These are phyloP conservation scores for Asterochloris erici DNA, from an alignment of 139 green algal genomes.

Conservation along the genomic window DNA sequence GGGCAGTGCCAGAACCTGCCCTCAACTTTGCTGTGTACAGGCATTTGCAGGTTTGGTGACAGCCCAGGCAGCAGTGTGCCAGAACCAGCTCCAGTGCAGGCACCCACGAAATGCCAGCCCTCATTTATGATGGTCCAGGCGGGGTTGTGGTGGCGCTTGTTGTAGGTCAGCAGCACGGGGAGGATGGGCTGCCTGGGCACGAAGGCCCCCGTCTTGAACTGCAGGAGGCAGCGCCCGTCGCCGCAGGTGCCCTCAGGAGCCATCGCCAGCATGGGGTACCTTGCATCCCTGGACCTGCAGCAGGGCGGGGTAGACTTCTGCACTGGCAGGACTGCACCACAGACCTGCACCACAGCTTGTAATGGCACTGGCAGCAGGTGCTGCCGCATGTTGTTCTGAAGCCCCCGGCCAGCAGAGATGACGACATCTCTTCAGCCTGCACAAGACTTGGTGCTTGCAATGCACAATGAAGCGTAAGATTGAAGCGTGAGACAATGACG, in stretches of 20 bases:
- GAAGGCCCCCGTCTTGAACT: slow-evolving; percentile 23
- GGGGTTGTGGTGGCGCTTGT: slow-evolving; percentile 15
- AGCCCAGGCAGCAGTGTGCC: neutral
- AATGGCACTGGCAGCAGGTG: neutral
- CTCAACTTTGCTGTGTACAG: neutral
- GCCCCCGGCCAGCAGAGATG: too few species aligned
- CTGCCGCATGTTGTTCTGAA: neutral
- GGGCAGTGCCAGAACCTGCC: neutral
- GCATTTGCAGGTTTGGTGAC: neutral
- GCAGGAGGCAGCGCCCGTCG: slow-evolving; percentile 28
- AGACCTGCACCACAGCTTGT: neutral
- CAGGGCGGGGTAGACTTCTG: neutral
- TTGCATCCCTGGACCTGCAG: slow-evolving; percentile 14
- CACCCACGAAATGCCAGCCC: slow-evolving; percentile 17
- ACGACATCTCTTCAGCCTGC: too few species aligned
- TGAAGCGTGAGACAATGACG: too few species aligned
- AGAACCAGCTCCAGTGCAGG: neutral
- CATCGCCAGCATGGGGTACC: slow-evolving; percentile 24
- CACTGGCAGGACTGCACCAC: neutral
- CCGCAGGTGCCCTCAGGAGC: slow-evolving; percentile 26
- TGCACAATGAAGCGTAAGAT: too few species aligned
- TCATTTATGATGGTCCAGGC: slow-evolving; percentile 25
- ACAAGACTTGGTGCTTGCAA: too few species aligned
- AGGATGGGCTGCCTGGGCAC: slow-evolving; percentile 24
- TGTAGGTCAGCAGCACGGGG: slow-evolving; percentile 18